phyloP scores from a whole-genome alignment of 176 grass and related monocot species.

The Phoenix dactylifera region DNA sequence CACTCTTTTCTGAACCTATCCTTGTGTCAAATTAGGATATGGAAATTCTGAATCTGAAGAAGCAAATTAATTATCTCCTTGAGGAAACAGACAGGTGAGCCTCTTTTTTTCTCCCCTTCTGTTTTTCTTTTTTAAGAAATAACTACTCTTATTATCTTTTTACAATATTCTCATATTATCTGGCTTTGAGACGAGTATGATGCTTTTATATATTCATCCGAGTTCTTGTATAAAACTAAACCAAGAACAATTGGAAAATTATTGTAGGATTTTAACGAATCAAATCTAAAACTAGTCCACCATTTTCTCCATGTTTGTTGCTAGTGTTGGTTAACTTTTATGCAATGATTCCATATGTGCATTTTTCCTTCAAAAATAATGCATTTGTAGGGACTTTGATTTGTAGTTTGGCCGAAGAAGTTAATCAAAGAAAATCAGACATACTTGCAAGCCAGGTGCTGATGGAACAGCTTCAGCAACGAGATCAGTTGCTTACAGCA shows the following conservation, averaged over 20 bases:
- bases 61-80: constrained; percentile 43
- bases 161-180: too few species aligned
- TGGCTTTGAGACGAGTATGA: too few species aligned
- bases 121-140: background rate
- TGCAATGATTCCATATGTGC: background rate
- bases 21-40: constrained; percentile 34
- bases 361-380: background rate
- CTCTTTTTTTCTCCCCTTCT: background rate
- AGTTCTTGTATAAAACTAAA: too few species aligned
- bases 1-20: constrained; percentile 6
- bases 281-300: too few species aligned
- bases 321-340: too few species aligned
- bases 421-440: constrained; percentile 49
- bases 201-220: too few species aligned
- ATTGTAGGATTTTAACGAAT: too few species aligned
- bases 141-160: too few species aligned
- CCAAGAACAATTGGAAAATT: too few species aligned
- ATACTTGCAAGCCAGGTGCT: constrained; percentile 44
- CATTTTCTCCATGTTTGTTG: too few species aligned
- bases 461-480: constrained; percentile 57
- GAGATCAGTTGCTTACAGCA: constrained; percentile 55
- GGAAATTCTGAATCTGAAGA: constrained; percentile 48
- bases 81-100: constrained; percentile 49
- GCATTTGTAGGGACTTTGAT: constrained; percentile 5
- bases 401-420: constrained; percentile 60